Base-by-base conservation (phyloP, 805 yeast species). In the Yarrowia sp. region DNA sequence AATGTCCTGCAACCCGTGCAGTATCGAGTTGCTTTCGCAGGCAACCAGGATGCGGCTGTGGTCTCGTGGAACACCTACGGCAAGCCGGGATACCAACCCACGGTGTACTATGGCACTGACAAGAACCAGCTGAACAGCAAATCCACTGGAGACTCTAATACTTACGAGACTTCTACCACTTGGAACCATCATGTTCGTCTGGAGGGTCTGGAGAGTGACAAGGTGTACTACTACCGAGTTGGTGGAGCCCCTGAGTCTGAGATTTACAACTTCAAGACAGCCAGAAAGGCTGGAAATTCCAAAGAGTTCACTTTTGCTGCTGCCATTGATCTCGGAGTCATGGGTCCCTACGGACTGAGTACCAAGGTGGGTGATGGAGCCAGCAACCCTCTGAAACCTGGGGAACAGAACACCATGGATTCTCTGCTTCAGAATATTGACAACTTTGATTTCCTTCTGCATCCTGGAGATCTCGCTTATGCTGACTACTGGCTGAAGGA, bases 401-500 rank as follows among this genome's bases (percentile, higher is more conserved):
- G 53, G 13, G 53, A 58, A 14, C 43, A 46, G n/a, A 68, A 66
- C 49, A 72, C 74, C 2, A 66, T 72, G 56, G 73, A 70, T 44
- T 70, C 74, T 3, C 67, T 72, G 33, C 36, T 33, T 14, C 66
- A 65, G 42, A 33, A 47, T 44, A 39, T 63, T 10, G 73, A 72
- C 63, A 69, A 71, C 19, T 73, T 70, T 60, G 74, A 71, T 43
- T 72, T 72, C 49, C 55, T 71, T 20, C 70, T 73, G 71, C 76
- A 73, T 53, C 72, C 73, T 7, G 78, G 78, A 39, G 78, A 76
- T 53, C 56, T 76, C 40, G 76, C 75, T 17, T 76, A 76, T 47
- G 77, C 78, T 9, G 78, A 76, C 69, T 65, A 73, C 30, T 75
- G 76, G 76, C 71, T 75, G 39, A 56, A 70, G 44, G 75, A 73